These are phyloP conservation scores for Cokeromyces recurvatus DNA, from an alignment of 371 early-diverging fungal species.

Conservation along the genomic window DNA sequence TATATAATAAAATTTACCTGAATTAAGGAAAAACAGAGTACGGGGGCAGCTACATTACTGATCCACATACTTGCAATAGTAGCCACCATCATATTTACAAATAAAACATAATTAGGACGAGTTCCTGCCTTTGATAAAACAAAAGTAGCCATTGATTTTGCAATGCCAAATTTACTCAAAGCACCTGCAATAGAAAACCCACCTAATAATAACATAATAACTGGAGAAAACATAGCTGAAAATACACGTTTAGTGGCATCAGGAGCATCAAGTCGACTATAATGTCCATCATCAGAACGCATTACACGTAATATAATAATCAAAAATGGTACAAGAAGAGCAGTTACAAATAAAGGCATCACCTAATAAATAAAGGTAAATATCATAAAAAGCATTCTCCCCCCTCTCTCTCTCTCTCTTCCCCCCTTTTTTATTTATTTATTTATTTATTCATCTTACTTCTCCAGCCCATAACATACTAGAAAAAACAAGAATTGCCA, in stretches of 20 bases:
- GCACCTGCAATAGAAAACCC: slow-evolving; percentile 83
- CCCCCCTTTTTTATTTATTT: not conserved
- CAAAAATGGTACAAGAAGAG: slow-evolving; percentile 83
- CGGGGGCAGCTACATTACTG: slow-evolving; percentile 96
- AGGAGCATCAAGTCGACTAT: slow-evolving; percentile 47
- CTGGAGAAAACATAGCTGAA: slow-evolving; percentile 77
- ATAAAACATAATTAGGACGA: slow-evolving; percentile 73
- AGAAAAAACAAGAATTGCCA: slow-evolving; percentile 85
- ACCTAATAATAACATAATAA: slow-evolving; percentile 79
- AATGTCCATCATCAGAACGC: slow-evolving; percentile 52
- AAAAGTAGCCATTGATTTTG: slow-evolving; percentile 83
- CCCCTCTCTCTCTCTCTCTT: no score
- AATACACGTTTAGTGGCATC: slow-evolving; percentile 70
- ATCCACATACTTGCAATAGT: slow-evolving; percentile 97
- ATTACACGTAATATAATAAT: slow-evolving; percentile 82
- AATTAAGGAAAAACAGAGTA: slow-evolving; percentile 92
- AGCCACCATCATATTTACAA: slow-evolving; percentile 93
- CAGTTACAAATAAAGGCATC: slow-evolving; percentile 93
- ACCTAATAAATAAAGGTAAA: slow-evolving; percentile 47
- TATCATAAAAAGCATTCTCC: not conserved
- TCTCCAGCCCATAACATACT: slow-evolving; percentile 93
- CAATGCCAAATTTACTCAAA: slow-evolving; percentile 85
- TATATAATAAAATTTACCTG: slow-evolving; percentile 49
- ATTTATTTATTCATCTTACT: slow-evolving; percentile 38
- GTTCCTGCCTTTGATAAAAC: slow-evolving; percentile 90